Conservation (phyloP, 495 filamentous ascomycete genomes). For the Stereocaulon alpinum region DNA sequence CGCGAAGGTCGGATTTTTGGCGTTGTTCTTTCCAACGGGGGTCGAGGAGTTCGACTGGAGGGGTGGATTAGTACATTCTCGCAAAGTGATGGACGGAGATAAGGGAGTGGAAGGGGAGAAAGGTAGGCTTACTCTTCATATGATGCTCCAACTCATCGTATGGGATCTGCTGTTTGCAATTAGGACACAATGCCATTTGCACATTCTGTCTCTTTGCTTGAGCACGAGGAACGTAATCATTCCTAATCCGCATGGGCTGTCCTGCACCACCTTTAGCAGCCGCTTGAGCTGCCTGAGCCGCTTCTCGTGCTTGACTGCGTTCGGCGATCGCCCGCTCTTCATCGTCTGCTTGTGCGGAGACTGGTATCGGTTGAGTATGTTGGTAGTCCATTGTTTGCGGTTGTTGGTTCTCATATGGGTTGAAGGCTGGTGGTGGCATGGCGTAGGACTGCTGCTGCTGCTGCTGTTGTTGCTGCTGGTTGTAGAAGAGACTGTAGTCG, state of each 20-base stretch:
- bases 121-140: slow-evolving; percentile 60
- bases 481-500: slow-evolving; percentile 46
- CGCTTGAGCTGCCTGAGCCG: slow-evolving; percentile 67
- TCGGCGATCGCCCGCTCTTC: slow-evolving; percentile 59
- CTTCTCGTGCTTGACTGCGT: slow-evolving; percentile 54
- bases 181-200: slow-evolving; percentile 75
- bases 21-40: slow-evolving; percentile 94
- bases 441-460: slow-evolving; percentile 27
- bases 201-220: slow-evolving; percentile 54
- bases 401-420: slow-evolving; percentile 29
- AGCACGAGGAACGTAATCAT: slow-evolving; percentile 82
- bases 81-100: background rate
- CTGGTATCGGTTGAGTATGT: slow-evolving; percentile 21
- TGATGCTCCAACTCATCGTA: slow-evolving; percentile 81
- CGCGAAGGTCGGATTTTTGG: slow-evolving; percentile 73
- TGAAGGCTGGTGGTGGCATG: slow-evolving; percentile 25
- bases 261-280: slow-evolving; percentile 57
- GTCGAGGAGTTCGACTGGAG: slow-evolving; percentile 75
- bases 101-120: background rate
- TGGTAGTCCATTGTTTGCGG: slow-evolving; percentile 32
- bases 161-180: slow-evolving; percentile 84
- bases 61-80: slow-evolving; percentile 14
- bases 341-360: slow-evolving; percentile 44
- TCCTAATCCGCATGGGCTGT: slow-evolving; percentile 81
- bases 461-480: slow-evolving; percentile 35